phyloP scores from a whole-genome alignment of 73 alveolate genomes.

The Symbiodinium pilosum region DNA sequence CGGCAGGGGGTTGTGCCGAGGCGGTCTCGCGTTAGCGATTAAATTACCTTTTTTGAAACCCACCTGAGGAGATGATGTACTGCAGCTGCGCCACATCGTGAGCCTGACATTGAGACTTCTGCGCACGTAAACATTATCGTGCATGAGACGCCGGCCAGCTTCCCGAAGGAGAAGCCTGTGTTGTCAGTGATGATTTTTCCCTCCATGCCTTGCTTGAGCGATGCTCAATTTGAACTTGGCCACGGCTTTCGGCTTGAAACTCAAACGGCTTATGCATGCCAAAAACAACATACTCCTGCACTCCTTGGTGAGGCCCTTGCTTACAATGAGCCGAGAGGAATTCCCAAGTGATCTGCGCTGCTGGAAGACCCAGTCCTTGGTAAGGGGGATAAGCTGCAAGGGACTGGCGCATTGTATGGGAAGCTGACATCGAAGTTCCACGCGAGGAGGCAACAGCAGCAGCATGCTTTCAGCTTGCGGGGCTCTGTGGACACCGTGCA shows the following conservation, averaged over 20 bases:
- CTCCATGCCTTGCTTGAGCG: slow-evolving; percentile 52
- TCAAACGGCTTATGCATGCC: no score
- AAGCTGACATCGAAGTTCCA: no score
- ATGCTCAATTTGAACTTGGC: no score
- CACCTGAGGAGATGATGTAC: neutral
- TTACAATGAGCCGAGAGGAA: slow-evolving; percentile 50
- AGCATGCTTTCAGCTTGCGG: no score
- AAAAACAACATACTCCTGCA: no score
- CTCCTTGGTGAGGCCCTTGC: neutral
- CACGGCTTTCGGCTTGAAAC: no score
- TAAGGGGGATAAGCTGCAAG: no score
- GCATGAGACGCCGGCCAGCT: slow-evolving; percentile 5
- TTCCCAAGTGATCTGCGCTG: slow-evolving; percentile 46
- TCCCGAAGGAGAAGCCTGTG: slow-evolving; percentile 64
- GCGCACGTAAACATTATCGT: neutral
- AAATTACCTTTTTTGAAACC: no score
- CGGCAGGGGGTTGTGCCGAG: neutral
- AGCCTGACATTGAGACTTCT: neutral
- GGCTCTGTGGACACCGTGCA: no score
- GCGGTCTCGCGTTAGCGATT: neutral
- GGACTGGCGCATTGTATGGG: no score
- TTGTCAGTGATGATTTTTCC: slow-evolving; percentile 42
- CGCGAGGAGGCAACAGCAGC: no score
- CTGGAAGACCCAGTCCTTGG: slow-evolving; percentile 53
- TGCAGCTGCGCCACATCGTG: slow-evolving; percentile 50